Evolutionary conservation across 345 rosid species (phyloP), one percentile per base, ranked within the genome.

Genomic region (Cardiospermum halicacabum): DNA sequence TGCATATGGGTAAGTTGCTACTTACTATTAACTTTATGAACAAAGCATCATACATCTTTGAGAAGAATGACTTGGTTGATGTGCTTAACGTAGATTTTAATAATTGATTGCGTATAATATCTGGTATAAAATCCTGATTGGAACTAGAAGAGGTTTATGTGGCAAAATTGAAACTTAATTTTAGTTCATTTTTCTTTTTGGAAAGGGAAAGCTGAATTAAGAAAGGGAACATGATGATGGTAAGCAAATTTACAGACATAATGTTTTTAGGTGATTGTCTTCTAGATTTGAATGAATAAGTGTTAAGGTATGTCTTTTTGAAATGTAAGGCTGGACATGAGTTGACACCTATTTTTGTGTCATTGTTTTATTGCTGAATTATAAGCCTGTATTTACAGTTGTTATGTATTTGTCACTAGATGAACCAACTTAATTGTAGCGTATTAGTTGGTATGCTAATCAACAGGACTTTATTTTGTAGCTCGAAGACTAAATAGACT

Each of bases 1-100:
- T 81, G 98, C 98, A 62, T 93, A 93, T 72, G 97, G 98, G 98
- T 88, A 56, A 85, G 96, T 80, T 79, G 15, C 37, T 49, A 19
- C 64, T 24, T 62, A 58, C 10, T 24, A 11, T 3, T 71, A 19
- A 16, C 22, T 18, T 32, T 36, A 22, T 7, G 9, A 64, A 13
- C 28, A 39, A 43, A 51, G 60, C 56, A 48, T 25, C 13, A 21
- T 36, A 2, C 56, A 49, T 25, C 16, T 19, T 60, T 22, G 45
- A 32, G 37, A 49, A 50, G 27, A 30, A 45, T 36, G 27, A 62
- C 53, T 47, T 49, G 27, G 45, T 10, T 28, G 22, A 50, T 15
- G 34, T 39, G 57, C 10, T 18, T 39, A 18, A 11, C 6, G 25
- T 10, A 12, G 30, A 27, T 26, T 21, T 31, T 40, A 31, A 37